These are phyloP conservation scores for Hymenoscyphus fructigenus DNA, from an alignment of 2,329 filamentous ascomycete genomes.

Conservation along the genomic window DNA sequence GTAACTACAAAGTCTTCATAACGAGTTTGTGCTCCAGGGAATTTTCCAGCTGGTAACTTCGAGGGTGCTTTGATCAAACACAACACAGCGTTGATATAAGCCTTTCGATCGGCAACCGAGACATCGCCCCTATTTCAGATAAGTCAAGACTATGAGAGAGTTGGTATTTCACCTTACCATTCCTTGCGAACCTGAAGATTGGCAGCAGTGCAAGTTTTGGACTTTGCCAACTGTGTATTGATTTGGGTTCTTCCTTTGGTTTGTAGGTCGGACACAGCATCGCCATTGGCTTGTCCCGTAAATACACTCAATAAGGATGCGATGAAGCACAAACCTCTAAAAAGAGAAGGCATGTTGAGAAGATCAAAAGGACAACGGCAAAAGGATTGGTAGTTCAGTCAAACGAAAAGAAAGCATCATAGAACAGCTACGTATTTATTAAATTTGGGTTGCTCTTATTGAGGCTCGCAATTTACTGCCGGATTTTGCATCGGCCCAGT, in stretches of 20 bases:
- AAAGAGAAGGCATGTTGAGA: conserved; percentile 16
- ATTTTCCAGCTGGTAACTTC: conserved; percentile 31
- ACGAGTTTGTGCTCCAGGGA: conserved; percentile 37
- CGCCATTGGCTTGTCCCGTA: conserved; percentile 11
- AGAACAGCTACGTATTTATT: background rate
- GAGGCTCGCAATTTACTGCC: conserved; percentile 2
- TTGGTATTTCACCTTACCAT: conserved; percentile 16
- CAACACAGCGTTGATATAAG: conserved; percentile 40
- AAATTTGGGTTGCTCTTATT: background rate
- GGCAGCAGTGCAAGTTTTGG: conserved; percentile 17
- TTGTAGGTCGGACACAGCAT: conserved; percentile 22
- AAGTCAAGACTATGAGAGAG: background rate
- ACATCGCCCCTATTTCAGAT: conserved; percentile 20
- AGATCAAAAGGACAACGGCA: background rate
- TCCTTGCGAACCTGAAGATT: conserved; percentile 23
- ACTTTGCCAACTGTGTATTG: conserved; percentile 23
- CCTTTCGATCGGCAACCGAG: conserved; percentile 18
- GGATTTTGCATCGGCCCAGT: background rate
- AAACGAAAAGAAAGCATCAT: background rate
- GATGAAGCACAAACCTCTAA: conserved; percentile 12
- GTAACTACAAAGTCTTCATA: conserved; percentile 41
- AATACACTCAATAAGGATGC: conserved; percentile 10
- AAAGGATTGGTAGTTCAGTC: background rate
- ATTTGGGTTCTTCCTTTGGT: conserved; percentile 22
- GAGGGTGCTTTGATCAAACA: conserved; percentile 37